Evolutionary conservation across 192 early-diverging fungal genomes (phyloP).

Genomic region (Hyaloraphidium curvatum): DNA sequence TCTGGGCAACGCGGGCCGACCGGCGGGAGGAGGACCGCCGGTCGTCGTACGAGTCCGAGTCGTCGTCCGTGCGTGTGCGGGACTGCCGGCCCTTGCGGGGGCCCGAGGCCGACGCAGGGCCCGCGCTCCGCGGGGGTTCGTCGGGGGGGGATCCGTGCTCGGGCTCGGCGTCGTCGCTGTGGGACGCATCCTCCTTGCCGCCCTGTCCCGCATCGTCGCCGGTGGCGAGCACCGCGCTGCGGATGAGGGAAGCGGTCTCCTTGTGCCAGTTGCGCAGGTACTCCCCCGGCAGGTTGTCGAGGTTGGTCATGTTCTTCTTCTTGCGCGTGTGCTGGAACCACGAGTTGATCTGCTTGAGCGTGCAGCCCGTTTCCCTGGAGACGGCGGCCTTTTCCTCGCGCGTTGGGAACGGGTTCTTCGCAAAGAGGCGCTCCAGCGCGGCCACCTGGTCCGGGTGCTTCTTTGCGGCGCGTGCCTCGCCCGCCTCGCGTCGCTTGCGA

Average conservation of each 20-base stretch:
- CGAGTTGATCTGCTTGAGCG: conserved; percentile 1
- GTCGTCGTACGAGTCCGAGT: too few species aligned
- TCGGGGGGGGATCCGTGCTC: too few species aligned
- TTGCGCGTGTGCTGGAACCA: conserved; percentile 5
- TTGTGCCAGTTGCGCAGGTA: neutral
- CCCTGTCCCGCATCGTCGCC: too few species aligned
- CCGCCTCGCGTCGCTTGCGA: neutral
- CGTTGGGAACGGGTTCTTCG: neutral
- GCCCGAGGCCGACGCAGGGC: too few species aligned
- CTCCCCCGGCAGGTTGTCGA: conserved; percentile 2
- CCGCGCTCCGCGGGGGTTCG: too few species aligned
- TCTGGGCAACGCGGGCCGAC: too few species aligned
- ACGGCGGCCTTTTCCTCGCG: conserved; percentile 1
- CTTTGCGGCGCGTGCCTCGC: neutral
- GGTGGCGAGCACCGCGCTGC: too few species aligned
- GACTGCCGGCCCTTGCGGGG: too few species aligned
- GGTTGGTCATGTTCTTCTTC: conserved; percentile 1
- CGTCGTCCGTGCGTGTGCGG: too few species aligned
- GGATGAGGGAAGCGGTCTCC: neutral
- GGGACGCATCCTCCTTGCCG: too few species aligned
- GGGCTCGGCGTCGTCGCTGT: too few species aligned
- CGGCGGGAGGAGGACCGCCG: too few species aligned
- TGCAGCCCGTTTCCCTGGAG: neutral
- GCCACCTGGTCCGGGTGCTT: neutral
- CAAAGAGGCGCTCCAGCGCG: neutral